Percentiles rank a stretch among this genome's conserved stretches.
phyloP scores from a whole-genome alignment of 495 filamentous ascomycete species.

The Barbatosphaeria neglecta region DNA sequence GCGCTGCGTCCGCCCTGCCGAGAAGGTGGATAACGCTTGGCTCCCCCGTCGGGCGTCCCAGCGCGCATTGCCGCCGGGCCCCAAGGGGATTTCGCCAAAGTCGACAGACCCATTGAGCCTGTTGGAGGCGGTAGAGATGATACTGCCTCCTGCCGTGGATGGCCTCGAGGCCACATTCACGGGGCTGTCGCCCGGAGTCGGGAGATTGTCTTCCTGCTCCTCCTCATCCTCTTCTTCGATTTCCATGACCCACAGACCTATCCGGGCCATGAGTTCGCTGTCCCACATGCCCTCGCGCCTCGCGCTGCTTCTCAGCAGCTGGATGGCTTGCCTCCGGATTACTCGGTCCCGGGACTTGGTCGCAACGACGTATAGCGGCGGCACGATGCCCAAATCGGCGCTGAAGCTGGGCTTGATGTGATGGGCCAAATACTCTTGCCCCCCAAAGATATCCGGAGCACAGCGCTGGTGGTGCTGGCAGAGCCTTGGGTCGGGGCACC shows the following conservation, averaged over 20 bases:
- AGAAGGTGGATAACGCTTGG: constrained; percentile 2
- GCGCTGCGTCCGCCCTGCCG: constrained; percentile 1
- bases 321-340: constrained; percentile 44
- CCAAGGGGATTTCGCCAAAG: constrained; percentile 23
- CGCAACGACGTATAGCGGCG: constrained; percentile 43
- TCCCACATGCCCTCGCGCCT: constrained; percentile 56
- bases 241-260: constrained; percentile 42
- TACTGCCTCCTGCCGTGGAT: constrained; percentile 6
- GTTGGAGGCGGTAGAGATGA: constrained; percentile 11
- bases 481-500: constrained; percentile 29
- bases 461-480: constrained; percentile 28
- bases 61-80: constrained; percentile 29
- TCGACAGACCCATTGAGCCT: constrained; percentile 15
- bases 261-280: constrained; percentile 41
- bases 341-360: constrained; percentile 46
- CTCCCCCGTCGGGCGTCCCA: constrained; percentile 24
- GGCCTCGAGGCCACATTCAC: constrained; percentile 16
- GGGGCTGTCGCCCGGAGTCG: constrained; percentile 16
- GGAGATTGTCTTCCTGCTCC: constrained; percentile 17
- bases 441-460: constrained; percentile 25
- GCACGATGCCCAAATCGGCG: constrained; percentile 43
- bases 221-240: constrained; percentile 51
- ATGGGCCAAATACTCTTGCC: constrained; percentile 26
- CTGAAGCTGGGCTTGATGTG: constrained; percentile 43
- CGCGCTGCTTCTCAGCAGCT: constrained; percentile 37